Base-by-base conservation (phyloP, 768 basidiomycete species). In the Suillus bovinus region DNA sequence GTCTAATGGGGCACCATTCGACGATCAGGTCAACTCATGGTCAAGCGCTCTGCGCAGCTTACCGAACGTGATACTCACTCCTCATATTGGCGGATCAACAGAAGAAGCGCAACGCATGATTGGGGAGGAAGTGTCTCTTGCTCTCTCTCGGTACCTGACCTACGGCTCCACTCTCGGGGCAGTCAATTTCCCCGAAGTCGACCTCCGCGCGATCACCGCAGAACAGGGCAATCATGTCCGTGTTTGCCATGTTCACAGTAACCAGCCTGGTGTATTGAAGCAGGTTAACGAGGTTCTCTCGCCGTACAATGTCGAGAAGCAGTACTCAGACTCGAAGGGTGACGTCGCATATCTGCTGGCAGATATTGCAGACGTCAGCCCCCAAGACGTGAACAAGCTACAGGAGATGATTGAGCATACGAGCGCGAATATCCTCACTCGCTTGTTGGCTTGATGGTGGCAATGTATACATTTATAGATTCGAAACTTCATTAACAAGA, bases 131-230 rank as follows among this genome's bases (percentile, higher is more conserved):
- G 97, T 99, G 54, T 86, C 93, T 5, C 82, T 84, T 38, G 87
- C 95, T 3, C 79, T 99, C 47, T 81, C 84, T 27, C 89, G 95
- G 60, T 99, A 98, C 78, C 87, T 99, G 74, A 90, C 89, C 77
- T 94, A 89, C 72, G 97, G 97, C 57, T 89, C 94, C 29, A 92
- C 93, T 4, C 64, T 94, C 61, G 94, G 95, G 53, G 89, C 94
- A 4, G 97, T 99, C 82, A 99, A 99, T 81, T 98, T 99, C 87
- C 96, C 97, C 55, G 96, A 98, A 79, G 96, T 99, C 69, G 94
- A 96, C 78, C 81, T 99, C 44, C 91, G 96, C 63, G 88, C 94
- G 58, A 96, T 99, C 74, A 86, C 89, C 11, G 85, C 87, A 3
- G 92, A 94, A 66, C 90, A 95, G 71, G 84, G 84, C 56, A 83